Base-by-base conservation (phyloP, 345 rosid genomes). In the Brassica carinata region DNA sequence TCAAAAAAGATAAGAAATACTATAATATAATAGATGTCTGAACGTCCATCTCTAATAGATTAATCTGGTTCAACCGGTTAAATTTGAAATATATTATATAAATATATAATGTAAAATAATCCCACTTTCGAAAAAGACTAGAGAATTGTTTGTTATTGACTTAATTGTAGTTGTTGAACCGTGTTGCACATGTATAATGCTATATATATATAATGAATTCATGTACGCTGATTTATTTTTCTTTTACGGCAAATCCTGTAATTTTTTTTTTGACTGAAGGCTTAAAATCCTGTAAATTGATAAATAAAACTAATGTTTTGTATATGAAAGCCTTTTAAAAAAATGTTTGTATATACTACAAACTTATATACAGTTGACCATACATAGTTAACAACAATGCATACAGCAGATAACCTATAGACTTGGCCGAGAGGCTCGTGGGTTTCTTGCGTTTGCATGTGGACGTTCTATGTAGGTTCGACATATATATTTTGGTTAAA, bases 131-230 rank as follows among this genome's bases (percentile, higher is more conserved):
- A 15, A 29, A 74, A 0, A 45, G 10, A 51, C 27, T 74, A 5
- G 17, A 64, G 2, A 43, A 29, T 29, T 18, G 3, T n/a, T 15
- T 53, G 59, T 53, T 53, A 15, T 15, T 19, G 36, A 66, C 57
- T 76, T 23, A 3, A 34, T 1, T 33, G 8, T 48, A 31, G 23
- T 51, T 75, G 27, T 65, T 53, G 7, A 75, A 75, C 53, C 26
- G 19, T 33, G 55, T 53, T 75, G 36, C 72, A 66, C 64, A 65
- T 75, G 51, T 53, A 34, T 66, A 53, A n/a, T 66, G 10, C 63
- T 18, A 18, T 19, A 71, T 27, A 27, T 27, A 27, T 19, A 19
- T 19, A 19, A 53, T 15, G 59, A 53, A 53, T 15, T 53, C 59
- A 53, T 53, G 59, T 53, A 15, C 1, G 0, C 17, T 53, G 59